Base-by-base conservation (phyloP, 2,329 filamentous ascomycete genomes). In the Ceratocystis alfenasii region DNA sequence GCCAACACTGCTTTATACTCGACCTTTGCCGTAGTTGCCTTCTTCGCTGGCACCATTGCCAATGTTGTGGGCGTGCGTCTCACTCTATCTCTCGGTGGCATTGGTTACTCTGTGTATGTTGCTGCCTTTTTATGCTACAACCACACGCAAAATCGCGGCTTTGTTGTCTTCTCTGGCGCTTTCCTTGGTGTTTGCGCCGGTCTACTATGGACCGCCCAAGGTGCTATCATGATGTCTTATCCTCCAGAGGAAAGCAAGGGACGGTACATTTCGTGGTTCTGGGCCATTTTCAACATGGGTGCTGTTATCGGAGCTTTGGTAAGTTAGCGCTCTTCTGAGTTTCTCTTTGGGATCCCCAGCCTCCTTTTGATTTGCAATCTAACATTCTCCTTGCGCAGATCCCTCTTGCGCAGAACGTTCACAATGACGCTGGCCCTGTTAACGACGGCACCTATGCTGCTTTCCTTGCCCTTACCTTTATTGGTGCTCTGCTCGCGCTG, bases 241-340 rank as follows among this genome's bases (percentile, higher is more conserved):
- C 91, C 91, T 1, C 79, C 83, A 22, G 92, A 96, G 76, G 75
- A 83, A 44, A 83, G 84, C 69, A 96, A 96, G 80, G 92, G 92
- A 57, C 86, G 87, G 68, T 96, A 91, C 75, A 95, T 96, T 74
- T 88, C 88, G 68, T 86, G 85, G 78, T 96, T 96, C 77, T 96
- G 92, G 92, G 86, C 91, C 74, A 95, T 96, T 72, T 96, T 96
- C 81, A 96, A 96, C 76, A 76, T 92, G 67, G 92, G 92, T 71
- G 91, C 86, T 71, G 91, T 96, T 68, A 90, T 96, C 74, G 92
- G 92, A 69, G 85, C 87, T 72, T 76, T 87, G 71, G 77, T 80
- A 72, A 71, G 77, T 73, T 65, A 15, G 60, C 63, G 46, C 10
- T 17, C 12, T 50, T 10, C 33, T 30, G 68, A 20, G 20, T 25